Percentiles rank a stretch among this genome's conserved stretches.
These are phyloP conservation scores for Ceratobasidium sp. DNA, from an alignment of 1,284 basidiomycete species.

Conservation along the genomic window DNA sequence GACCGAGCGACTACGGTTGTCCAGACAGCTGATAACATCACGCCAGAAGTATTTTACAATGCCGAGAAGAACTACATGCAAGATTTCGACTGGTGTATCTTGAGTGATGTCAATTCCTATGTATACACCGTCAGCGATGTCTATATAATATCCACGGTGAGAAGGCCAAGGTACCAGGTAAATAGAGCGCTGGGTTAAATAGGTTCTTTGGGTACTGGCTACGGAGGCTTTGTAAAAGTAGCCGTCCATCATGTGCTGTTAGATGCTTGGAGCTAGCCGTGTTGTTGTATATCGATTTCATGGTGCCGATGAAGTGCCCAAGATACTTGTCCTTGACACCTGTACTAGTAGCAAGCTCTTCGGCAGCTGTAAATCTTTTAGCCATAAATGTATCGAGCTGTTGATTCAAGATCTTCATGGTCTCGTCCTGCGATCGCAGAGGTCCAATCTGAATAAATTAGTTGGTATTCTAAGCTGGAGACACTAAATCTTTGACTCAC, in stretches of 20 bases:
- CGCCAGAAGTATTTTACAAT: no score
- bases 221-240: background rate
- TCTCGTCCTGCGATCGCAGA: background rate
- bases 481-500: background rate
- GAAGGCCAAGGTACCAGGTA: no score
- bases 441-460: background rate
- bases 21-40: no score
- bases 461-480: no score
- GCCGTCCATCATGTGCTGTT: background rate
- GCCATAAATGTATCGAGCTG: background rate
- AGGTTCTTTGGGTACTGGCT: background rate
- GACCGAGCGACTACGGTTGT: no score
- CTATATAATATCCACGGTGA: no score
- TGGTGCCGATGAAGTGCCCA: background rate
- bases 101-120: no score
- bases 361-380: background rate
- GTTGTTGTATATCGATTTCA: background rate
- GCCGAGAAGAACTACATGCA: no score
- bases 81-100: no score
- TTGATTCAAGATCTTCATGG: background rate
- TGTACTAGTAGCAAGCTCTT: background rate
- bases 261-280: background rate
- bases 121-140: no score
- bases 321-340: constrained; percentile 5
- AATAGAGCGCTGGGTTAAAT: background rate